phyloP scores from a whole-genome alignment of 495 filamentous ascomycete species.

The Penicillium longicatenatum region DNA sequence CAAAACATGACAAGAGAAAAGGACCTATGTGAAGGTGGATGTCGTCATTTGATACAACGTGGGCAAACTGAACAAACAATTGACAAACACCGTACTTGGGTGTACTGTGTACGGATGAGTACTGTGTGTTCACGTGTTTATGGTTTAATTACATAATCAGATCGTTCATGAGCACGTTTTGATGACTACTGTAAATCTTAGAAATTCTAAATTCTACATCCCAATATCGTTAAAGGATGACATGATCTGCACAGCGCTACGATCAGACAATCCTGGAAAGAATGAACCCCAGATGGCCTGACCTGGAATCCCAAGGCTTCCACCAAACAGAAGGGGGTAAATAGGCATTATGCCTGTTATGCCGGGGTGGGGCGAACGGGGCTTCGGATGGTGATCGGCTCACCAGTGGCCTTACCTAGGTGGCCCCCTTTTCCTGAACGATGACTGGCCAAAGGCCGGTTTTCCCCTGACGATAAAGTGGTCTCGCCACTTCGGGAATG shows the following conservation, averaged over 20 bases:
- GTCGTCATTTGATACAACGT: conserved; percentile 16
- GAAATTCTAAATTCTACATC: neutral
- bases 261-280: conserved; percentile 1
- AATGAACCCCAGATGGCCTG: conserved; percentile 5
- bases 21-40: conserved; percentile 1
- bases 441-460: neutral
- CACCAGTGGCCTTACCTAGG: conserved; percentile 38
- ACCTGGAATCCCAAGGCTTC: conserved; percentile 3
- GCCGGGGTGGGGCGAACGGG: conserved; percentile 11
- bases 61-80: conserved; percentile 3
- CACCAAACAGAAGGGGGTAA: conserved; percentile 23
- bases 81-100: neutral
- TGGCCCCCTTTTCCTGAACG: conserved; percentile 3
- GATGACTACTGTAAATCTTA: neutral
- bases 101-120: neutral
- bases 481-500: conserved; percentile 49
- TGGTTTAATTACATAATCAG: neutral
- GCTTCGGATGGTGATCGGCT: conserved; percentile 38
- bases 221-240: too few species aligned
- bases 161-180: neutral
- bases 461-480: conserved; percentile 22
- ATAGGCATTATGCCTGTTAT: conserved; percentile 19
- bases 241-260: too few species aligned
- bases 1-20: neutral
- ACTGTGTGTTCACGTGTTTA: neutral